Conservation (phyloP, 495 filamentous ascomycete species). For the Talaromyces stipitatus region DNA sequence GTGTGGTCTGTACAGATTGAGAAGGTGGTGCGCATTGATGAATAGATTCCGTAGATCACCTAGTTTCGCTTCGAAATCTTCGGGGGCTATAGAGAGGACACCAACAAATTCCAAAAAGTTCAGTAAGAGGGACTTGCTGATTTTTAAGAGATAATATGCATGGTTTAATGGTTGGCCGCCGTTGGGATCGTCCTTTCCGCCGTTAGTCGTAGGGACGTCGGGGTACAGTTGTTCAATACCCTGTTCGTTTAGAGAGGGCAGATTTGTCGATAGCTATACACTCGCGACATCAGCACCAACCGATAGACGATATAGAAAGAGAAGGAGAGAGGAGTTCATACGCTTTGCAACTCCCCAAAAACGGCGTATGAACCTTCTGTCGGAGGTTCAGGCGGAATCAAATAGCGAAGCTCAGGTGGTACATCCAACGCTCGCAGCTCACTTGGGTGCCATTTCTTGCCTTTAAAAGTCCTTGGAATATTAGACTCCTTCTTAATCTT, state of each 20-base stretch:
- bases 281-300: background rate
- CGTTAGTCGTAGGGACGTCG: slow-evolving; percentile 31
- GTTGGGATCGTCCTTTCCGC: slow-evolving; percentile 27
- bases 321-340: too few species aligned
- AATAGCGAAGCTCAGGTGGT: slow-evolving; percentile 65
- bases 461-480: slow-evolving; percentile 29
- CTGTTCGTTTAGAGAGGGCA: slow-evolving; percentile 59
- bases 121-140: slow-evolving; percentile 74
- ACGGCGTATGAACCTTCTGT: slow-evolving; percentile 60
- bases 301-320: too few species aligned
- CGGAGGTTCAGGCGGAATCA: slow-evolving; percentile 75
- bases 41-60: slow-evolving; percentile 70
- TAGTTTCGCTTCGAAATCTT: slow-evolving; percentile 55
- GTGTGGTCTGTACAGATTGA: slow-evolving; percentile 94
- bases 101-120: slow-evolving; percentile 79
- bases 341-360: slow-evolving; percentile 63
- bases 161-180: slow-evolving; percentile 49
- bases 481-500: slow-evolving; percentile 38
- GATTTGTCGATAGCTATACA: slow-evolving; percentile 46
- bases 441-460: slow-evolving; percentile 28
- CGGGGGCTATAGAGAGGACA: slow-evolving; percentile 56
- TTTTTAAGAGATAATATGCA: slow-evolving; percentile 64
- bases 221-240: slow-evolving; percentile 66
- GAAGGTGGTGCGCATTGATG: slow-evolving; percentile 80
- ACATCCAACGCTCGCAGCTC: slow-evolving; percentile 52